Conservation (phyloP, 2,329 filamentous ascomycete genomes). For the Scedosporium apiospermum region DNA sequence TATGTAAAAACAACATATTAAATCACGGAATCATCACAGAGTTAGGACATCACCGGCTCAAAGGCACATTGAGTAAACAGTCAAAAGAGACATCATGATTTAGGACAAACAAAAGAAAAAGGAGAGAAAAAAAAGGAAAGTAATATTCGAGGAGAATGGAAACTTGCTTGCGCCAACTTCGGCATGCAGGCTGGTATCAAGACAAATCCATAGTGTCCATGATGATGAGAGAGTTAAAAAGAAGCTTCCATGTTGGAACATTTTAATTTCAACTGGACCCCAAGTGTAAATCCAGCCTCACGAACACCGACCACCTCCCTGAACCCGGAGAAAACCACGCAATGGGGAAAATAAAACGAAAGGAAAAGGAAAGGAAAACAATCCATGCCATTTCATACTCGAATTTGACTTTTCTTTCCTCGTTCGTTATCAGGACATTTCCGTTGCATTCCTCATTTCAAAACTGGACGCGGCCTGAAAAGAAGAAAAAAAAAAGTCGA, state of each 20-base stretch:
- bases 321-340: constrained; percentile 6
- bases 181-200: constrained; percentile 7
- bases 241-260: constrained; percentile 3
- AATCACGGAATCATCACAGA: too few relatives aligned
- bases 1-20: too few relatives aligned
- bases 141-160: constrained; percentile 6
- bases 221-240: constrained; percentile 3
- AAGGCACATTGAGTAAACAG: neutral
- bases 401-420: constrained; percentile 7
- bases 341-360: neutral
- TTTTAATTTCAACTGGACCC: constrained; percentile 4
- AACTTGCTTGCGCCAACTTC: constrained; percentile 5
- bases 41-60: too few relatives aligned
- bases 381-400: constrained; percentile 6
- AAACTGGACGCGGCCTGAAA: neutral
- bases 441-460: constrained; percentile 6
- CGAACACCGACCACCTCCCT: constrained; percentile 3
- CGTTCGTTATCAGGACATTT: constrained; percentile 2
- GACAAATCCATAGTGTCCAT: constrained; percentile 6
- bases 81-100: neutral
- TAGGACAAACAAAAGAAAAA: neutral
- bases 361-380: constrained; percentile 2
- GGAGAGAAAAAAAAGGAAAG: neutral
- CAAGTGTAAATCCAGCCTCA: constrained; percentile 5
- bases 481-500: neutral